A percentile compares a stretch with the other conserved stretches of the same genome.
phyloP scores from a whole-genome alignment of 1,284 basidiomycete species.

The Erythrobasidium hasegawianum region DNA sequence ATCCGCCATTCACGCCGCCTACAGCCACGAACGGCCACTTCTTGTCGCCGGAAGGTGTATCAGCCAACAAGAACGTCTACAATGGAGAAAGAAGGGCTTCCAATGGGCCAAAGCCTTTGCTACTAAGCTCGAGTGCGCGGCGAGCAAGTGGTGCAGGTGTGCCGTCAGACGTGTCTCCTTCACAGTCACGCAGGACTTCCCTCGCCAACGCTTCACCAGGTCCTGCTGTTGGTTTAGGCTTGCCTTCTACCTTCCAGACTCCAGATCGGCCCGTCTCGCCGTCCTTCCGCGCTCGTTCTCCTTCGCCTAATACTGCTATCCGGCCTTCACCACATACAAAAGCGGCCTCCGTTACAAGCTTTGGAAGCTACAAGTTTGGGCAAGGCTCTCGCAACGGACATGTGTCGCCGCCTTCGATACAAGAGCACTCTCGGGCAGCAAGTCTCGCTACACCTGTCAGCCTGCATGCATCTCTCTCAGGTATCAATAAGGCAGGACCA shows the following conservation, averaged over 20 bases:
- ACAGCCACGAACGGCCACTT: conserved; percentile 18
- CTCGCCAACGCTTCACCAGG: conserved; percentile 3
- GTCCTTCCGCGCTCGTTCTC: conserved; percentile 5
- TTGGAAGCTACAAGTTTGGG: conserved; percentile 27
- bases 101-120: conserved; percentile 22
- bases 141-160: conserved; percentile 19
- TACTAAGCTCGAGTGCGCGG: conserved; percentile 23
- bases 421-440: conserved; percentile 4
- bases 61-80: neutral
- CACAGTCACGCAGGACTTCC: conserved; percentile 27
- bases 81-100: conserved; percentile 23
- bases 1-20: conserved; percentile 32
- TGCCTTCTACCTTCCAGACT: conserved; percentile 2
- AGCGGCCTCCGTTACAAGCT: conserved; percentile 7
- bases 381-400: conserved; percentile 24
- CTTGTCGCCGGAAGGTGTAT: conserved; percentile 15
- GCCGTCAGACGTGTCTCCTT: neutral
- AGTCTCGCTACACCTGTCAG: conserved; percentile 2
- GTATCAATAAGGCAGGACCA: too few relatives aligned
- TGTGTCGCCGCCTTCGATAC: neutral
- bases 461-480: neutral
- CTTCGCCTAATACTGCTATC: conserved; percentile 20
- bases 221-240: conserved; percentile 12
- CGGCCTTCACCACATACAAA: conserved; percentile 7
- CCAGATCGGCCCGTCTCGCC: neutral